These are phyloP conservation scores for Serendipita sp. DNA, from an alignment of 768 basidiomycete genomes.

Conservation along the genomic window DNA sequence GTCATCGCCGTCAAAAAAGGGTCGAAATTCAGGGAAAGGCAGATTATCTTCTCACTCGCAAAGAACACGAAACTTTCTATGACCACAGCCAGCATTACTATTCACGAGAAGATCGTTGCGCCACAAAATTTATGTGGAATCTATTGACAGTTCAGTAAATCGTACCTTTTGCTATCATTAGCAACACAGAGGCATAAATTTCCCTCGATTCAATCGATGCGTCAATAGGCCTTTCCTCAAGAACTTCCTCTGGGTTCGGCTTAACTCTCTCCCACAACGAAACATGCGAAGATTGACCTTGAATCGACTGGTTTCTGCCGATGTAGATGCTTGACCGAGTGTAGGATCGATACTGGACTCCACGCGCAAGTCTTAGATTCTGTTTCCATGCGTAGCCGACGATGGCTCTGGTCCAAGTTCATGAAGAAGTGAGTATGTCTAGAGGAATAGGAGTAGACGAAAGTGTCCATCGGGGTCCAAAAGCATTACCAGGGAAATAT, in stretches of 20 bases:
- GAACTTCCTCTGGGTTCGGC: conserved; percentile 81
- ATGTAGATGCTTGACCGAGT: not conserved
- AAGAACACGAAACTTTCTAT: no score
- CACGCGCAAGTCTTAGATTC: conserved; percentile 32
- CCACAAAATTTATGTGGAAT: no score
- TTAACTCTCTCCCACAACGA: conserved; percentile 91
- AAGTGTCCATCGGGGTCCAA: conserved; percentile 86
- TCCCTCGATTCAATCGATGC: no score
- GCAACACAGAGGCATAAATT: no score
- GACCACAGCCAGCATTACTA: no score
- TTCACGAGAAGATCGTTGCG: no score
- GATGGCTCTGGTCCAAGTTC: conserved; percentile 73
- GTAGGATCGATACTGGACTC: not conserved
- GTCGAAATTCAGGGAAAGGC: no score
- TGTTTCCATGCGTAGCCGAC: conserved; percentile 70
- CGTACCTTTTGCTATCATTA: no score
- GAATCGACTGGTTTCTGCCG: not conserved
- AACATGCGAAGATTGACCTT: conserved; percentile 56
- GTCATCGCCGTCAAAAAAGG: no score
- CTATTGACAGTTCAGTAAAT: no score
- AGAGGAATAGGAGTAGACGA: conserved; percentile 84
- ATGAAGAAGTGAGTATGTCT: conserved; percentile 62
- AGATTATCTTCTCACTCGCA: no score
- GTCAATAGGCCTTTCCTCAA: conserved; percentile 85
- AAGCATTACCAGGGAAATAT: conserved; percentile 89